Conservation (phyloP, 495 filamentous ascomycete species). For the Aspergillus heteromorphus region DNA sequence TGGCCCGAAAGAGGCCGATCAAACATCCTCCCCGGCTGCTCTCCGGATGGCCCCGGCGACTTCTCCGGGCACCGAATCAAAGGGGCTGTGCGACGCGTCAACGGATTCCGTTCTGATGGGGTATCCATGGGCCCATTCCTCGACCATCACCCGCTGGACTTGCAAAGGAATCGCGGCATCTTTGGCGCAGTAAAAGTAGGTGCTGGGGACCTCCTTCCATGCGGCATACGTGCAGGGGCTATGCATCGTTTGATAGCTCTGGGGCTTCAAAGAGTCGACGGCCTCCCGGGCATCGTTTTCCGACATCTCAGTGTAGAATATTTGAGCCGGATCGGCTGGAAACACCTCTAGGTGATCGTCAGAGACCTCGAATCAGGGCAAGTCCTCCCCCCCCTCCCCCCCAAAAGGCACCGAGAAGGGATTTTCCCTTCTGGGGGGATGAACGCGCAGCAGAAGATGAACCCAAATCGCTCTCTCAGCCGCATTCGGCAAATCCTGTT, state of each 20-base stretch:
- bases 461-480: too few relatives aligned
- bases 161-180: conserved; percentile 34
- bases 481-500: too few relatives aligned
- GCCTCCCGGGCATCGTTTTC: not conserved
- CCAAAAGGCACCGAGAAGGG: conserved; percentile 13
- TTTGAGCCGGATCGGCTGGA: not conserved
- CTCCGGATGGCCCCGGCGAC: conserved; percentile 12
- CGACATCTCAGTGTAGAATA: not conserved
- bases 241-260: conserved; percentile 13
- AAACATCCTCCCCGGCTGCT: conserved; percentile 12
- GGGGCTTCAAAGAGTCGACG: conserved; percentile 6
- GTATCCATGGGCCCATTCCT: conserved; percentile 9
- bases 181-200: conserved; percentile 44
- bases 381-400: conserved; percentile 10
- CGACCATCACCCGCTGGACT: conserved; percentile 33
- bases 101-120: conserved; percentile 17
- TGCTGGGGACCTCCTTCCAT: conserved; percentile 41
- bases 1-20: not conserved
- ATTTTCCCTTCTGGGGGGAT: conserved; percentile 19
- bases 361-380: conserved; percentile 11
- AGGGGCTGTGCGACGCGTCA: conserved; percentile 29
- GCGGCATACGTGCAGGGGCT: conserved; percentile 33
- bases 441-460: conserved; percentile 32
- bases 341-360: conserved; percentile 3
- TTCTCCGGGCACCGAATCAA: conserved; percentile 20